phyloP scores from a whole-genome alignment of 805 yeast species.

The Metschnikowia colocasiae region DNA sequence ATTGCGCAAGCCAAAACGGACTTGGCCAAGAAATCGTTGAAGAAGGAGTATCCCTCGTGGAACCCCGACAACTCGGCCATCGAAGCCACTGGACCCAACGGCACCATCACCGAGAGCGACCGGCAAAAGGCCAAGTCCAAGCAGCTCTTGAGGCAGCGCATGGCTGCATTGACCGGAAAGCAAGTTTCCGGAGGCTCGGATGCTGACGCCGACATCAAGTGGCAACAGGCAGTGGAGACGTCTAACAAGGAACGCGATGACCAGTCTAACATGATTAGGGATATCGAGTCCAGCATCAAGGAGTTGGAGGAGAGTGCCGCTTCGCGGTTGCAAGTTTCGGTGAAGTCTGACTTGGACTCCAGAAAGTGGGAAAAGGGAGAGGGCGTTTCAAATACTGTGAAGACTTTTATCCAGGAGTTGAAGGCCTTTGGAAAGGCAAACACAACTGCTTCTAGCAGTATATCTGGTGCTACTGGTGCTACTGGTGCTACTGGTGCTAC shows the following conservation, averaged over 20 bases:
- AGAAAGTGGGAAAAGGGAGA: conserved; percentile 79
- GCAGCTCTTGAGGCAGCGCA: conserved; percentile 74
- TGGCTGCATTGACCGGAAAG: conserved; percentile 91
- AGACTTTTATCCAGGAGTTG: conserved; percentile 56
- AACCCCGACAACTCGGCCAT: conserved; percentile 41
- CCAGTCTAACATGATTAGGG: conserved; percentile 60
- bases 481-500: background rate
- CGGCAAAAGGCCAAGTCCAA: conserved; percentile 75
- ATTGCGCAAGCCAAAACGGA: conserved; percentile 66
- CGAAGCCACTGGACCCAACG: conserved; percentile 82
- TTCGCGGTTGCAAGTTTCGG: conserved; percentile 37
- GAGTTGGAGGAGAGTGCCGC: conserved; percentile 54
- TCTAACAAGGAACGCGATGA: conserved; percentile 52
- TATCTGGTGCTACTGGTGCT: background rate
- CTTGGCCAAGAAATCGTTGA: conserved; percentile 51
- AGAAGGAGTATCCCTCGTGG: conserved; percentile 65
- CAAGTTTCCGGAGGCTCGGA: conserved; percentile 42
- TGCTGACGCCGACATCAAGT: conserved; percentile 51
- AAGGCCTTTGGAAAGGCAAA: conserved; percentile 20
- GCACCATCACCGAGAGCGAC: conserved; percentile 80
- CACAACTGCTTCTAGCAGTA: no score
- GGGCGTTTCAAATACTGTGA: conserved; percentile 65
- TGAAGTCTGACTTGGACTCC: conserved; percentile 47
- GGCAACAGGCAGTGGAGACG: conserved; percentile 48
- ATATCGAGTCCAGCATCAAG: conserved; percentile 67